Evolutionary conservation across 108 stramenopile species (phyloP).

Genomic region (Nitzschia sp.): DNA sequence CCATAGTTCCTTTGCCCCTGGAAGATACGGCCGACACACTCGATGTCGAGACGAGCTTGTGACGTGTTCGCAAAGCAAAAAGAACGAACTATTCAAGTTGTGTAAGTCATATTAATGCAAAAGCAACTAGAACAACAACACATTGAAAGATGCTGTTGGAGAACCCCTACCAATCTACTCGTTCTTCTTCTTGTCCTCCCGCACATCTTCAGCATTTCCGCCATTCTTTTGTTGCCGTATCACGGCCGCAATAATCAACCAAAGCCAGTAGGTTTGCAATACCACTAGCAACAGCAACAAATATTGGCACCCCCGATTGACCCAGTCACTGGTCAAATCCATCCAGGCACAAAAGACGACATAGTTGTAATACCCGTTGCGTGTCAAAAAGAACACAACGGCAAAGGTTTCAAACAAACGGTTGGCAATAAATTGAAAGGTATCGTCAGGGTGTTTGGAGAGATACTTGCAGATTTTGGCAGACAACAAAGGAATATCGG

Average conservation of each 20-base stretch:
- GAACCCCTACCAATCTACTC: neutral
- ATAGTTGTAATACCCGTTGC: constrained; percentile 45
- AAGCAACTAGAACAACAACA: too few relatives aligned
- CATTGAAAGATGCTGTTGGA: too few relatives aligned
- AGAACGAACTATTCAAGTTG: too few relatives aligned
- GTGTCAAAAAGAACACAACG: constrained; percentile 38
- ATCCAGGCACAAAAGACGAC: constrained; percentile 26
- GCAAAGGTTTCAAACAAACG: constrained; percentile 51
- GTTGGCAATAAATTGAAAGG: constrained; percentile 39
- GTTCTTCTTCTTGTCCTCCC: constrained; percentile 28
- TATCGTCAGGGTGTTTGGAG: constrained; percentile 26
- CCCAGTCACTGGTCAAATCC: constrained; percentile 14
- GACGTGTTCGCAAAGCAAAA: too few relatives aligned
- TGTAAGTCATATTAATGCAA: too few relatives aligned
- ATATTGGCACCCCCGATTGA: neutral
- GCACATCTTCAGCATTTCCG: constrained; percentile 35
- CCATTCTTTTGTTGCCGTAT: constrained; percentile 27
- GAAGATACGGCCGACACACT: too few relatives aligned
- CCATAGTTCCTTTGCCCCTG: neutral
- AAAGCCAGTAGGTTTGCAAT: constrained; percentile 48
- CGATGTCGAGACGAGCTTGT: too few relatives aligned
- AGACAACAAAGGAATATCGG: constrained; percentile 44
- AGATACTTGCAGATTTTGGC: constrained; percentile 51
- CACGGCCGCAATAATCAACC: constrained; percentile 41
- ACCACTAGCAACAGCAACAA: constrained; percentile 35